Base-by-base conservation (phyloP, 805 yeast genomes). In the Lachancea nothofagi region DNA sequence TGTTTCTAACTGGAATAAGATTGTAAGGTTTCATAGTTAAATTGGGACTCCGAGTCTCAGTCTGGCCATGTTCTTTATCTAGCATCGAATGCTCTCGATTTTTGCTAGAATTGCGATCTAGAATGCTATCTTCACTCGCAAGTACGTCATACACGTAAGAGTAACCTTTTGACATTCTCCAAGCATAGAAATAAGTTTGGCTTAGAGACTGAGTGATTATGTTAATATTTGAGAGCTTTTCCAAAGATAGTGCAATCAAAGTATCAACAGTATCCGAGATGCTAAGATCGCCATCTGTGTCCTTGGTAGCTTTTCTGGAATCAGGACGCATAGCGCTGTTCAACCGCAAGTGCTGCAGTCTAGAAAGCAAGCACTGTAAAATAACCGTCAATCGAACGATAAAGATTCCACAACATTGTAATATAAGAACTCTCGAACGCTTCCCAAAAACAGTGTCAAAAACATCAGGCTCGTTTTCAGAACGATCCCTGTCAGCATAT, bases 91-190 rank as follows among this genome's bases (percentile, higher is more conserved):
- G 10, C 24, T 19, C 5, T 13, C 18, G 2, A 34, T 17, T 6
- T 13, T 30, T 5, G 29, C 26, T 4, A 38, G 40, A 29, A 29
- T 23, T 14, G 28, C 40, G 29, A 5, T 40, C 38, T 51, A 56
- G 29, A 55, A 33, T 3, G 24, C 32, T 12, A 57, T 57, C 62
- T 17, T 59, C 48, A 14, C 62, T 55, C 0, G 45, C 55, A 8
- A 75, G 41, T 4, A 71, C 38, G 18, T 58, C 62, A 9, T 70
- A 46, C 15, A 77, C 49, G 32, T 64, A 69, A 5, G 56, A 56
- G 37, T 73, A 75, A 0, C 75, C 73, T 45, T 76, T 78, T 17
- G 71, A 62, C 28, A 76, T 62, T 55, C 79, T 69, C 86, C 86
- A 80, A 0, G 83, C 78, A 52, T 75, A 77, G 50, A 76, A 80